Evolutionary conservation across 1,284 basidiomycete species (phyloP).

Genomic region (Cronartium quercuum): DNA sequence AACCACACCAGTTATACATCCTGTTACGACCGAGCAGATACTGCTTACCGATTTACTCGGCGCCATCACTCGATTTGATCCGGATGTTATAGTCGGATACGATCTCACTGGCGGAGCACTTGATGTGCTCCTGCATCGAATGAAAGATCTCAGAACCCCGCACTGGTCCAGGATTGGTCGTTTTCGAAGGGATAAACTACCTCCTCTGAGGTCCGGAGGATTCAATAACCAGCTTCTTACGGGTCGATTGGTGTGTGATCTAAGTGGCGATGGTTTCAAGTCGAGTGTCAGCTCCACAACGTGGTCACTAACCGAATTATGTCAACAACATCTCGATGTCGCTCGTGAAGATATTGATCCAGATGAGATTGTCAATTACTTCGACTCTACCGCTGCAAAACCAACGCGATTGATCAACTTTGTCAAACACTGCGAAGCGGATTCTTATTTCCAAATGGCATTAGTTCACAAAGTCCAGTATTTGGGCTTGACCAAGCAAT

Average conservation of each 20-base stretch:
- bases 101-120: conserved; percentile 88
- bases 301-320: conserved; percentile 98
- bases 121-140: conserved; percentile 82
- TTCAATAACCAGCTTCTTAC: conserved; percentile 75
- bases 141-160: conserved; percentile 80
- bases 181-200: conserved; percentile 78
- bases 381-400: conserved; percentile 73
- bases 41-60: conserved; percentile 49
- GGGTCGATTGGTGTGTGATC: conserved; percentile 82
- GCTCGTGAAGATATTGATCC: conserved; percentile 89
- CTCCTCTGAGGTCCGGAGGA: conserved; percentile 62
- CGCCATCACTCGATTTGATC: conserved; percentile 77
- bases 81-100: conserved; percentile 90
- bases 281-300: conserved; percentile 93
- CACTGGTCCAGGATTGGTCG: conserved; percentile 91
- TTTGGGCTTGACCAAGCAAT: conserved; percentile 78
- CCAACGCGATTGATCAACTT: conserved; percentile 79
- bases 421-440: conserved; percentile 83
- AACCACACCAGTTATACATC: conserved; percentile 12
- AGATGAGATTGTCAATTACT: conserved; percentile 84
- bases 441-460: conserved; percentile 94
- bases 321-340: conserved; percentile 75
- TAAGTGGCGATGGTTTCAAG: conserved; percentile 89
- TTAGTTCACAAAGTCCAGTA: conserved; percentile 85
- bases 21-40: conserved; percentile 24